Evolutionary conservation across 352 stramenopile genomes (phyloP), one percentile per base, ranked within the genome.

Genomic region (Pythium aquatile): DNA sequence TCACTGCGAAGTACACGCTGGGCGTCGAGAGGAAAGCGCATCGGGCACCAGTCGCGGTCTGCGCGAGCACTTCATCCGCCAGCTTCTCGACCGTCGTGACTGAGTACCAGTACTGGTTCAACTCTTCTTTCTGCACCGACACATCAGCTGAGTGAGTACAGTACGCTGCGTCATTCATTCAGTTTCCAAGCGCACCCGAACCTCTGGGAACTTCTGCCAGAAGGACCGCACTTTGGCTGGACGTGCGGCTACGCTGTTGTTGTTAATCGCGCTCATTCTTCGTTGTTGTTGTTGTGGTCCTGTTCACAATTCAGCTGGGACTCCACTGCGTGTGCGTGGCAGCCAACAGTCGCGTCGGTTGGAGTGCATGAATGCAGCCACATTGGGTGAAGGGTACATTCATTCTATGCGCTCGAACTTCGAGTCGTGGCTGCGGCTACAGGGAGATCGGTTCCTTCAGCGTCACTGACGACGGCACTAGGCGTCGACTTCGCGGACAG

Each of bases 61-160:
- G 79, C 16, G 76, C 73, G 20, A 90, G 48, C 2, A 87, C 78
- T 65, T 93, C 86, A 16, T 72, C 64, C 0, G 81, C 82, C n/a
- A 93, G 62, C 20, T 73, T 78, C 24, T 96, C 74, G 24, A 98
- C 93, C 0, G 94, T 98, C 7, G 79, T 65, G 5, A 76, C 68
- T 1, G 90, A 98, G 68, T 98, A 98, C 94, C 94, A 98, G 65
- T 98, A 98, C 70, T 98, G 95, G 73, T 98, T 98, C n/a, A 98
- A 73, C 68, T 98, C 81, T 68, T 86, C 85, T 73, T 98, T 97
- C 82, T 98, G 76, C 32, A 8, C 30, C 16, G 49, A 52, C 6
- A 49, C 29, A 5, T 33, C 16, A 46, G 2, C 24, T 4, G 14
- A 16, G 30, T 26, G 13, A 65, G 17, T 29, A 54, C 6, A 52